Percentiles rank a stretch among this genome's conserved stretches.
These are phyloP conservation scores for Fusarium sublunatum DNA, from an alignment of 2,329 filamentous ascomycete genomes.

Conservation along the genomic window DNA sequence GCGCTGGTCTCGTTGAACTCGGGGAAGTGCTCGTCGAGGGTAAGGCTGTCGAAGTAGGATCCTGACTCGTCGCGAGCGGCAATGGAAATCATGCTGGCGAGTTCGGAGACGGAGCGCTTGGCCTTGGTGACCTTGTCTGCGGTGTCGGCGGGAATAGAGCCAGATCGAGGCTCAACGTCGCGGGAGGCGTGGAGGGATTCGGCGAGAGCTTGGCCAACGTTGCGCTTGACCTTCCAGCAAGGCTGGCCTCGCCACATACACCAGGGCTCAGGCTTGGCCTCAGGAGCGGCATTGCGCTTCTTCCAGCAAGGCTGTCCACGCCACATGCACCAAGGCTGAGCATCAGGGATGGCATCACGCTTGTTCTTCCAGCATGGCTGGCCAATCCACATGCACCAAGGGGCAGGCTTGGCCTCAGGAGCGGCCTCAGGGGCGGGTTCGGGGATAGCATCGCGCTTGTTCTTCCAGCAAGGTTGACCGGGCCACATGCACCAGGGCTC, in stretches of 20 bases:
- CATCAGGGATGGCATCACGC: conserved; percentile 13
- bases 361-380: conserved; percentile 28
- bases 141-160: conserved; percentile 46
- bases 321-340: conserved; percentile 22
- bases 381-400: conserved; percentile 12
- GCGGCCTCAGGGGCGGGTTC: conserved; percentile 7
- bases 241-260: conserved; percentile 54
- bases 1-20: conserved; percentile 41
- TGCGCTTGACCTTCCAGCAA: conserved; percentile 58
- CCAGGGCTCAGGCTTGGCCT: conserved; percentile 45
- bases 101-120: conserved; percentile 53
- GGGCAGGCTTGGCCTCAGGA: conserved; percentile 6
- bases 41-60: conserved; percentile 50
- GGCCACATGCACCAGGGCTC: conserved; percentile 13
- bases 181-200: conserved; percentile 44
- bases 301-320: conserved; percentile 31
- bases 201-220: conserved; percentile 52
- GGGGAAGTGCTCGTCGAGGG: conserved; percentile 43
- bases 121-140: conserved; percentile 55
- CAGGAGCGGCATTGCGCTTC: conserved; percentile 36
- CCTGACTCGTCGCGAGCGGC: conserved; percentile 45
- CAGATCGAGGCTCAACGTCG: conserved; percentile 44
- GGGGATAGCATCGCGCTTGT: conserved; percentile 11
- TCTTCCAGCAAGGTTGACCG: conserved; percentile 23
- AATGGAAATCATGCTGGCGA: conserved; percentile 52